Percentiles rank a stretch among this genome's conserved stretches.
These are phyloP conservation scores for Metschnikowia orientalis DNA, from an alignment of 805 yeast genomes.

Conservation along the genomic window DNA sequence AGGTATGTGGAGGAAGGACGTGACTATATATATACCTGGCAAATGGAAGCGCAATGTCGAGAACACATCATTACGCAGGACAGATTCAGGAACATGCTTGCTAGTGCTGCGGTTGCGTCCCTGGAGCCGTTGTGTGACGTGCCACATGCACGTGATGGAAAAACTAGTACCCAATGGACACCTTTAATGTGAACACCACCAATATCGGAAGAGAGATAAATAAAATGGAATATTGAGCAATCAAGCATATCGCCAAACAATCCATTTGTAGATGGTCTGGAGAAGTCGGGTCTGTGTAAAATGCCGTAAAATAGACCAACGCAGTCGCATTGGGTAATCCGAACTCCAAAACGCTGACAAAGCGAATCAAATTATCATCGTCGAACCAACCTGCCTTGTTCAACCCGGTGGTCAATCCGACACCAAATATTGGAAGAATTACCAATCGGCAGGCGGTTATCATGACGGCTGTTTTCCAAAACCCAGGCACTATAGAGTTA, in stretches of 20 bases:
- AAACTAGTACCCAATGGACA: constrained; percentile 27
- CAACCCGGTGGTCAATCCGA: constrained; percentile 53
- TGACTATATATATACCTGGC: constrained; percentile 5
- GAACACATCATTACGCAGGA: constrained; percentile 6
- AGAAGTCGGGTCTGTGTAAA: constrained; percentile 64
- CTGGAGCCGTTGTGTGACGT: too few species aligned
- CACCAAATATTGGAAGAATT: constrained; percentile 76
- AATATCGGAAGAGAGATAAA: constrained; percentile 70
- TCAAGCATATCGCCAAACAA: constrained; percentile 70
- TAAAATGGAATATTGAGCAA: constrained; percentile 68
- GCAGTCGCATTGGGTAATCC: constrained; percentile 88
- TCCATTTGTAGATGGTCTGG: constrained; percentile 68
- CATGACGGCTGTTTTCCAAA: constrained; percentile 60
- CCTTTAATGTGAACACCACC: constrained; percentile 63
- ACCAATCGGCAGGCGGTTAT: constrained; percentile 58
- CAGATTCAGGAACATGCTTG: constrained; percentile 1
- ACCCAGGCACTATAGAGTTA: constrained; percentile 58
- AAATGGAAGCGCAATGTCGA: constrained; percentile 5
- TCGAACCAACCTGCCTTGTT: constrained; percentile 58
- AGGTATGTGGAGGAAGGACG: neutral
- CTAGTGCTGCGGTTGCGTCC: neutral
- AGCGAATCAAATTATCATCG: constrained; percentile 57
- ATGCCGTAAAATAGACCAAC: constrained; percentile 82
- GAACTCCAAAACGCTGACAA: constrained; percentile 69
- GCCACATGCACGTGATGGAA: too few species aligned